Evolutionary conservation across 106 monocot genomes (phyloP), one percentile per base, ranked within the genome.

Genomic region (Apostasia shenzhenica): DNA sequence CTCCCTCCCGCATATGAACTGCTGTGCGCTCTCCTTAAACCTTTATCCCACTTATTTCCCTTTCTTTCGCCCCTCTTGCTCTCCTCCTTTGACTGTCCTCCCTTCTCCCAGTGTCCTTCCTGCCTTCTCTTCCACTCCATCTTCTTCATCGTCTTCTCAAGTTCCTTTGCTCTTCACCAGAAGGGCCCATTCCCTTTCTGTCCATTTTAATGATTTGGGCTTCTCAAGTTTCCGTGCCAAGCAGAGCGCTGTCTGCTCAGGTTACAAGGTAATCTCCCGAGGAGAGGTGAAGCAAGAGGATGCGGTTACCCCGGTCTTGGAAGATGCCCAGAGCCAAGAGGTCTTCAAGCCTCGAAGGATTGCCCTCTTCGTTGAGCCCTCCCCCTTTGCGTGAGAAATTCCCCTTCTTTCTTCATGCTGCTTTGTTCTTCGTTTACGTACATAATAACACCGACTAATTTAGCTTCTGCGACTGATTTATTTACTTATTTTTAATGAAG

Each of bases 301-400:
- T 41, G 5, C 46, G 53, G 55, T 65, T 8, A 60, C 59, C 37
- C 58, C 49, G 5, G 44, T 65, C 50, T 39, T 66, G 70, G 70
- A 70, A 6, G 70, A 74, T 26, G 69, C 40, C 3, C 54, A 62
- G 48, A 3, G 50, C 12, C 50, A 48, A 1, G 10, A 4, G 42
- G 3, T 63, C 70, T 77, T 73, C 45, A 71, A 59, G 61, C 76
- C 74, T 45, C 56, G 81, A 6, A 67, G 85, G 45, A 81, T 85
- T 59, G 81, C 72, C 43, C 75, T 85, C 57, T 85, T 85, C 53
- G 72, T 85, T 2, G 81, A 85, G 63, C 85, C 85, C 6, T 85
- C 85, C 0, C 85, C 85, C 40, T 85, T 85, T 42, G 74, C 85
- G 81, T 85, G 46, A 78, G 78, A 41, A 70, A 3, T 2, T 37